Evolutionary conservation across 179 eudicot genomes (phyloP).

Genomic region (Silene noctiflora): DNA sequence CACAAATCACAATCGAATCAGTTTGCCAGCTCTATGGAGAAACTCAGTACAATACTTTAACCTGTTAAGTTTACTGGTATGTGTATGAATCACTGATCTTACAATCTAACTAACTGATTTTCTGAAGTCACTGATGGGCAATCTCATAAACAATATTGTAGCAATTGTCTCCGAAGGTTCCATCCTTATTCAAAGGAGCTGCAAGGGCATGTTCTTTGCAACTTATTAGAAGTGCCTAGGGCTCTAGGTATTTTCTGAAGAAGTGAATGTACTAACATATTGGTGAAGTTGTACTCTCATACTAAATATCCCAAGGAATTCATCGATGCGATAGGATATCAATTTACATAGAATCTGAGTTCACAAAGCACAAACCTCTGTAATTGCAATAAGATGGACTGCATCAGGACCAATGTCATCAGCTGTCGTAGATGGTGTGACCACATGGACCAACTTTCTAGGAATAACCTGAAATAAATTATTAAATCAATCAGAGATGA

Average conservation of each 20-base stretch:
- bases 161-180: not conserved
- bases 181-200: conserved; percentile 6
- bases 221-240: not conserved
- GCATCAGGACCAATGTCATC: conserved; percentile 97
- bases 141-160: not conserved
- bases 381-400: conserved; percentile 91
- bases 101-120: too few relatives aligned
- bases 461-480: conserved; percentile 63
- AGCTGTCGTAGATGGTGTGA: conserved; percentile 75
- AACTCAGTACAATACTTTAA: not conserved
- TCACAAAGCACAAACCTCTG: conserved; percentile 59
- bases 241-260: not conserved
- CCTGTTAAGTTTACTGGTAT: not conserved
- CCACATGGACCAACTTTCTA: conserved; percentile 74
- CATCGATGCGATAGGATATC: not conserved
- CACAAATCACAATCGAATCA: too few relatives aligned
- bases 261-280: not conserved
- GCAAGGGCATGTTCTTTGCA: not conserved
- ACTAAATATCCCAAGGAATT: not conserved
- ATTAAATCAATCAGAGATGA: conserved; percentile 15
- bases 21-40: not conserved
- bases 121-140: not conserved
- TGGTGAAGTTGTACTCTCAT: not conserved
- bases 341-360: not conserved
- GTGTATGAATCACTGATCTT: not conserved